These are phyloP conservation scores for Fusarium chuoi DNA, from an alignment of 2,329 filamentous ascomycete species.

Conservation along the genomic window DNA sequence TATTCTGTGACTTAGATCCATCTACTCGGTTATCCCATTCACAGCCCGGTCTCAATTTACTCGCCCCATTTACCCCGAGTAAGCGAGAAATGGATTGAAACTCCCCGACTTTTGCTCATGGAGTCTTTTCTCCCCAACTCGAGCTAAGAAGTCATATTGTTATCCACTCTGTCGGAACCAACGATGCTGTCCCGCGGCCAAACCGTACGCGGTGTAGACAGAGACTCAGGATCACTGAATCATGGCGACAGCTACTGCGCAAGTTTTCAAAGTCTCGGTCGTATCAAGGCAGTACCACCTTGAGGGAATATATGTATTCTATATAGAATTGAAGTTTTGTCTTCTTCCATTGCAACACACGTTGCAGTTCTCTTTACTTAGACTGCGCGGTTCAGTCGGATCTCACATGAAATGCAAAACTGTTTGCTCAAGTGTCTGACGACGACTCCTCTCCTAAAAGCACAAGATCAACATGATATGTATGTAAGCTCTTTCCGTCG, in stretches of 20 bases:
- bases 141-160: background rate
- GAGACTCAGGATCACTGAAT: background rate
- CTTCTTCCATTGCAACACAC: background rate
- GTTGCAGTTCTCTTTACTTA: background rate
- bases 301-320: background rate
- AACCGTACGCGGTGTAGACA: background rate
- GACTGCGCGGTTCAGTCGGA: background rate
- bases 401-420: background rate
- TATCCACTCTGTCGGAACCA: constrained; percentile 11
- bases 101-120: constrained; percentile 14
- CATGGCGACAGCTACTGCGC: background rate
- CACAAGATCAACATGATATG: constrained; percentile 5
- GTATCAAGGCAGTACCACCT: background rate
- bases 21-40: constrained; percentile 26
- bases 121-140: background rate
- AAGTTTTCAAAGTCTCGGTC: background rate
- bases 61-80: constrained; percentile 17
- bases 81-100: constrained; percentile 23
- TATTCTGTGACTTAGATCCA: constrained; percentile 2
- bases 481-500: background rate
- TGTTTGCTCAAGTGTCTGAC: background rate
- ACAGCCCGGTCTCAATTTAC: constrained; percentile 4
- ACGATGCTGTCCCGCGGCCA: background rate
- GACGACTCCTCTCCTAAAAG: background rate
- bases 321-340: background rate